Base-by-base conservation (phyloP, 2,329 filamentous ascomycete genomes). In the Ambrosiella cleistominuta region DNA sequence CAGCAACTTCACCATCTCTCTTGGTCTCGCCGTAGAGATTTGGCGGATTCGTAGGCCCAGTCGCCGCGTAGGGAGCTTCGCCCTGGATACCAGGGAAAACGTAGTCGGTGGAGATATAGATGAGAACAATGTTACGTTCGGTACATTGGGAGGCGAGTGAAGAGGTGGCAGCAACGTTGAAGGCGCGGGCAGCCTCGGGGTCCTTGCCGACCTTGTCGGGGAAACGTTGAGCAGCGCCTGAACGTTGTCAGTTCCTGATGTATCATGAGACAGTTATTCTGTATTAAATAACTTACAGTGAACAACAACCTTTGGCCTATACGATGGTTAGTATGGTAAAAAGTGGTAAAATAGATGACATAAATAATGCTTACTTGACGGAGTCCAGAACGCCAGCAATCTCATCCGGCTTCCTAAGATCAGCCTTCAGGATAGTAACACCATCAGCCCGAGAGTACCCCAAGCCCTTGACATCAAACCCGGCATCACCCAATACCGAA, bases 101-200 rank as follows among this genome's bases (percentile, higher is more conserved):
- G 65, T 90, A 90, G 69, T 90, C 86, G 53, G 86, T 90, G 7
- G 85, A 88, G 64, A 90, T 86, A 70, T 89, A 90, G 66, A 89
- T 79, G 38, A 88, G 72, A 54, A 88, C 68, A 57, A 80, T 77
- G 45, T 70, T 77, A 64, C 80, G 78, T 36, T 74, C 67, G 0
- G 81, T 77, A 56, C 86, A 84, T n/a, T 81, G 74, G 45, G 74
- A 69, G 8, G 87, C 86, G 11, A 95, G 78, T 7, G 71, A 70
- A 53, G 74, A 72, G 52, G 86, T 85, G 1, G 88, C 85, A 2
- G 80, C 75, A 11, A 91, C 80, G 66, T 95, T 95, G 64, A 94
- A 74, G 15, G 76, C 77, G 61, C 78, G 79, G 2, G 88, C 87
- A 57, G 81, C 85, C 60, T 83, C 79, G 2, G 88, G 89, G 67